These are phyloP conservation scores for Phaeosphaeriaceae sp. DNA, from an alignment of 2,329 filamentous ascomycete genomes.

Conservation along the genomic window DNA sequence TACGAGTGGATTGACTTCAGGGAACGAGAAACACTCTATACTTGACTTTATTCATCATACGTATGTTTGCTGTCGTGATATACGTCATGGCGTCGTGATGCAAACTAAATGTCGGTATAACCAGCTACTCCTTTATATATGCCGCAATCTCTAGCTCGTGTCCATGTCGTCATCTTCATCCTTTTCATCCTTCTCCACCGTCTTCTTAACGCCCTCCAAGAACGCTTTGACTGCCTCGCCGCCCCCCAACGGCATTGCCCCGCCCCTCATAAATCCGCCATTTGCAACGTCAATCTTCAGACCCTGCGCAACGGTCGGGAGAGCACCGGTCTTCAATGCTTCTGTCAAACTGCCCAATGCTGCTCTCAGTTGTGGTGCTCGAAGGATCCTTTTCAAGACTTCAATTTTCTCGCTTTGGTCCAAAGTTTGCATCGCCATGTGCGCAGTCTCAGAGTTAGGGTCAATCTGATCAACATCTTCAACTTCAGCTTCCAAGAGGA, in stretches of 20 bases:
- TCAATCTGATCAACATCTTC: conserved; percentile 68
- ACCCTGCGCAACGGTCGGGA: conserved; percentile 89
- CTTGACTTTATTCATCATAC: too few relatives aligned
- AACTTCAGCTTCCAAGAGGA: conserved; percentile 76
- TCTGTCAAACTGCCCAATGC: conserved; percentile 84
- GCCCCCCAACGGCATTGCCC: conserved; percentile 83
- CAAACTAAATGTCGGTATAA: neutral
- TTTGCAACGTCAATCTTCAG: conserved; percentile 81
- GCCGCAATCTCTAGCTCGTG: conserved; percentile 26
- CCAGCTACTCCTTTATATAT: neutral
- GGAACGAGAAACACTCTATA: too few relatives aligned
- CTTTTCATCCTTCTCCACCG: conserved; percentile 62
- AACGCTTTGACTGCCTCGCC: conserved; percentile 91
- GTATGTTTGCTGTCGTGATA: too few relatives aligned
- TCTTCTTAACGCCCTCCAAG: conserved; percentile 84
- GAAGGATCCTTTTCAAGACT: conserved; percentile 79
- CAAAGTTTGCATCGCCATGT: conserved; percentile 76
- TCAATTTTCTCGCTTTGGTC: conserved; percentile 77
- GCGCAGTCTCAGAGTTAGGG: conserved; percentile 70
- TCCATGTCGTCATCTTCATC: conserved; percentile 44
- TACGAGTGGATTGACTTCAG: too few relatives aligned
- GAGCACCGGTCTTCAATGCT: conserved; percentile 85
- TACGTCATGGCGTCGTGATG: neutral
- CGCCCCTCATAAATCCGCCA: conserved; percentile 78
- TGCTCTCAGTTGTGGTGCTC: conserved; percentile 90